Percentiles rank a stretch among this genome's conserved stretches.
These are phyloP conservation scores for Vicia sativa DNA, from an alignment of 306 rosid genomes.

Conservation along the genomic window DNA sequence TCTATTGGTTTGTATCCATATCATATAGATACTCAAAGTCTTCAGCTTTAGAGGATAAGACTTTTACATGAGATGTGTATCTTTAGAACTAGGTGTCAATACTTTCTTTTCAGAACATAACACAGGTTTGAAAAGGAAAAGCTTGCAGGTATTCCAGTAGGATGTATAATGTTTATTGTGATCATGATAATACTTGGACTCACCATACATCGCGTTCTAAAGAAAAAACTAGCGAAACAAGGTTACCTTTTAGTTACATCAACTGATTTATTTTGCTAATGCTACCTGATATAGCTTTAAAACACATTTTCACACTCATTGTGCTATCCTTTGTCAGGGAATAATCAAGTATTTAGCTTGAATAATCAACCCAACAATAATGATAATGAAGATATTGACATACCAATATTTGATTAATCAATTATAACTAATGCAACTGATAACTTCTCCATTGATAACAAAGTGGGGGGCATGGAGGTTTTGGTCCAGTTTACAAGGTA, in stretches of 20 bases:
- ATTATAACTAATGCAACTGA: conserved; percentile 48
- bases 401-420: conserved; percentile 52
- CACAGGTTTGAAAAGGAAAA: conserved; percentile 19
- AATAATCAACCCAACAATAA: conserved; percentile 23
- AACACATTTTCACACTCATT: neutral
- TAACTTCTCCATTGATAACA: conserved; percentile 46
- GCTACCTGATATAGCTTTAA: too few species aligned
- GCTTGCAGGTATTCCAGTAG: conserved; percentile 34
- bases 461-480: conserved; percentile 62
- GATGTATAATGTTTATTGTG: conserved; percentile 4
- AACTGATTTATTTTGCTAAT: neutral
- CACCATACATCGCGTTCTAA: neutral
- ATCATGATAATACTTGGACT: conserved; percentile 27
- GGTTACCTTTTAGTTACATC: conserved; percentile 23
- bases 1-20: conserved; percentile 18
- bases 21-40: conserved; percentile 26
- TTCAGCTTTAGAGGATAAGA: conserved; percentile 53
- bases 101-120: too few species aligned
- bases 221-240: conserved; percentile 27
- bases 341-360: neutral
- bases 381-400: conserved; percentile 41
- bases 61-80: conserved; percentile 40
- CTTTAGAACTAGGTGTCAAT: conserved; percentile 43
- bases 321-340: conserved; percentile 20
- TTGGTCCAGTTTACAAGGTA: conserved; percentile 66